These are phyloP conservation scores for Clavispora phyllophila DNA, from an alignment of 805 yeast genomes.

Conservation along the genomic window DNA sequence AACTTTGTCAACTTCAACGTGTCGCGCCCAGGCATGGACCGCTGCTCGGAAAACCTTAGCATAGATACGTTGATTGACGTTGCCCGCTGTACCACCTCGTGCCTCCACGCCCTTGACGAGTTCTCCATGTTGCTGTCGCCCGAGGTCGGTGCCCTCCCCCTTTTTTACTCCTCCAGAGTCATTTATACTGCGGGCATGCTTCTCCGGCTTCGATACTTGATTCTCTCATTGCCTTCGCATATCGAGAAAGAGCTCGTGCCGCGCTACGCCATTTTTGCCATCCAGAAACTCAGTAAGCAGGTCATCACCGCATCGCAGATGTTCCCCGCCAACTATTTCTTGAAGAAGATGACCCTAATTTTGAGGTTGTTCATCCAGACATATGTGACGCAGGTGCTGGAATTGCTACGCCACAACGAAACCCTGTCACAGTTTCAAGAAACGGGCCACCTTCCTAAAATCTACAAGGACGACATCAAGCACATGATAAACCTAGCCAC, in stretches of 20 bases:
- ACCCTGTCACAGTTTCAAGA: not conserved
- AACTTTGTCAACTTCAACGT: constrained; percentile 20
- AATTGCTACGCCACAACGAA: constrained; percentile 21
- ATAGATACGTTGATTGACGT: constrained; percentile 38
- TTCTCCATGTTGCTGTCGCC: constrained; percentile 40
- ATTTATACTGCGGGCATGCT: constrained; percentile 65
- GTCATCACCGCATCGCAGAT: constrained; percentile 24
- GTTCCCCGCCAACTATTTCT: constrained; percentile 40
- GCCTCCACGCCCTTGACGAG: constrained; percentile 46
- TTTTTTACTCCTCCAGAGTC: constrained; percentile 51
- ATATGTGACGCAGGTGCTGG: constrained; percentile 49
- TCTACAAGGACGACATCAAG: constrained; percentile 13
- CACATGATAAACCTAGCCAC: constrained; percentile 18
- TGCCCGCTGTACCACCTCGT: constrained; percentile 49
- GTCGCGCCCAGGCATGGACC: constrained; percentile 1
- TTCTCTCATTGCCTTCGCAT: constrained; percentile 47
- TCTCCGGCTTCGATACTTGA: constrained; percentile 49
- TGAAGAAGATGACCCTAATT: constrained; percentile 52
- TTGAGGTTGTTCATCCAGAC: constrained; percentile 58
- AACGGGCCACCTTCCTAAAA: not conserved
- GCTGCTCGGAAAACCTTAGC: constrained; percentile 15
- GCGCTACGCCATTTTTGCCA: constrained; percentile 33
- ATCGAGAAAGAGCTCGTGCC: constrained; percentile 46
- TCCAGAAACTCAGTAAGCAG: constrained; percentile 24
- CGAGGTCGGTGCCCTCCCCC: constrained; percentile 53